These are phyloP conservation scores for Jamesozyma spencerorum DNA, from an alignment of 805 yeast genomes.

Conservation along the genomic window DNA sequence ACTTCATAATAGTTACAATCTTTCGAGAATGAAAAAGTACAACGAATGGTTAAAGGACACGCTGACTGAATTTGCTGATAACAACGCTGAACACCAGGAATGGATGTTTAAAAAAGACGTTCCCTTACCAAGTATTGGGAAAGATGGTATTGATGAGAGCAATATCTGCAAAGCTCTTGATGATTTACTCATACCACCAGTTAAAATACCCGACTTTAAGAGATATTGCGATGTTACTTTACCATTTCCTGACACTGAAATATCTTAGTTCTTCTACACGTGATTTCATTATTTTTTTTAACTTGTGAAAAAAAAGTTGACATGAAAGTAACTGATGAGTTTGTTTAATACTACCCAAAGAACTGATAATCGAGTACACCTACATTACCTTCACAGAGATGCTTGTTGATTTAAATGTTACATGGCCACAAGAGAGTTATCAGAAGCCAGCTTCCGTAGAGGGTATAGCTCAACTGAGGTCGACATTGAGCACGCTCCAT, in stretches of 20 bases:
- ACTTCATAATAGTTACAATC: conserved; percentile 19
- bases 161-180: conserved; percentile 18
- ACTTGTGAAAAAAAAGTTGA: too few relatives aligned
- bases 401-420: conserved; percentile 58
- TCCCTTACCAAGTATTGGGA: conserved; percentile 16
- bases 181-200: conserved; percentile 1
- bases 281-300: too few relatives aligned
- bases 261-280: not conserved
- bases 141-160: conserved; percentile 13
- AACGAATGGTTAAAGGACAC: not conserved
- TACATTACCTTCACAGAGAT: not conserved
- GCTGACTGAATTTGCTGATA: not conserved
- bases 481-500: conserved; percentile 44
- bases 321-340: too few relatives aligned
- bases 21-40: conserved; percentile 7
- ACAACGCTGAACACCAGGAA: conserved; percentile 5
- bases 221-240: not conserved
- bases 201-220: not conserved
- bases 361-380: too few relatives aligned
- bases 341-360: too few relatives aligned
- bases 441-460: conserved; percentile 32
- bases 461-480: conserved; percentile 39
- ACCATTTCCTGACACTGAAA: too few relatives aligned
- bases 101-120: conserved; percentile 23
- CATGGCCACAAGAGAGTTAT: conserved; percentile 57